Percentiles rank a stretch among this genome's conserved stretches.
phyloP scores from a whole-genome alignment of 495 filamentous ascomycete species.

The Ramalina intermedia region DNA sequence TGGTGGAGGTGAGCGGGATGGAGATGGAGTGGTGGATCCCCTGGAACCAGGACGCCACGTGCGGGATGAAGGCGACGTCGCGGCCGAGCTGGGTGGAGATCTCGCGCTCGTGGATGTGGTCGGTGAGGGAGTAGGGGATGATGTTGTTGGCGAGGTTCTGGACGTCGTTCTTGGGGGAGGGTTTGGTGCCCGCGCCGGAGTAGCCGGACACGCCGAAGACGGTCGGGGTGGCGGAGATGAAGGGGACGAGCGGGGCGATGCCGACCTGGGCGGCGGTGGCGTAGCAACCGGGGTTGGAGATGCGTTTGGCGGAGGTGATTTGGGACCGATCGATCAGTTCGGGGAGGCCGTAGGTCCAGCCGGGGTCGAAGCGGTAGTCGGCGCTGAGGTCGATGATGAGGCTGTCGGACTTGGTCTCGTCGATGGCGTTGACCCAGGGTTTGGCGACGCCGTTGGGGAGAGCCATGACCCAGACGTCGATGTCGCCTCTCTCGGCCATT shows the following conservation, averaged over 20 bases:
- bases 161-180: constrained; percentile 89
- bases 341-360: constrained; percentile 92
- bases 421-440: constrained; percentile 85
- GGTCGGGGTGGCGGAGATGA: constrained; percentile 67
- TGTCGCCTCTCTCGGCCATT: constrained; percentile 81
- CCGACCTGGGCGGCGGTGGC: constrained; percentile 92
- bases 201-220: constrained; percentile 93
- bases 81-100: constrained; percentile 66
- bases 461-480: constrained; percentile 98
- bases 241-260: constrained; percentile 67
- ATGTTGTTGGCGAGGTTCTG: constrained; percentile 76
- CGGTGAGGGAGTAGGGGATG: constrained; percentile 84
- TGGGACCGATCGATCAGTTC: constrained; percentile 66
- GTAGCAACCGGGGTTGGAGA: constrained; percentile 92
- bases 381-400: constrained; percentile 88
- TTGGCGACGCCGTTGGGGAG: constrained; percentile 95
- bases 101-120: constrained; percentile 93
- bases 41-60: constrained; percentile 96
- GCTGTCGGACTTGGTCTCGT: constrained; percentile 57
- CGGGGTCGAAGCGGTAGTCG: constrained; percentile 82
- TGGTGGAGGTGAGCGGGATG: constrained; percentile 68
- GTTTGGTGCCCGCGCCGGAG: constrained; percentile 92
- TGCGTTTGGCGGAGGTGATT: constrained; percentile 71
- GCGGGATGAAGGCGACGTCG: constrained; percentile 77
- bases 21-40: constrained; percentile 88